Evolutionary conservation across 2,329 filamentous ascomycete genomes (phyloP), one percentile per base, ranked within the genome.

Genomic region (Ophiocordyceps sinensis): DNA sequence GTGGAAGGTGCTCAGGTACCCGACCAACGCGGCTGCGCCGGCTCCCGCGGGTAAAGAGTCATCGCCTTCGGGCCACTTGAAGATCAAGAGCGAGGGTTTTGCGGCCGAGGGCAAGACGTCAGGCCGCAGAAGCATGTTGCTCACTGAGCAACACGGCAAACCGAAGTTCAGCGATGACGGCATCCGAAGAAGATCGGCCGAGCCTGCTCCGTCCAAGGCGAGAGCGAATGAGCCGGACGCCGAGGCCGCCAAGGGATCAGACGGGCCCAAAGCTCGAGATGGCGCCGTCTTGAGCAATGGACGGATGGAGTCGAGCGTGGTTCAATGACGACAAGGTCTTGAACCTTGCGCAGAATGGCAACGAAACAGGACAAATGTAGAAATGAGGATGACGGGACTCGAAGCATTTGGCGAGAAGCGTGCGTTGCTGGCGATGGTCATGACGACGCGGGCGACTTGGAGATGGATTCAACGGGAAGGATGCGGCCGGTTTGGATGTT

Each of bases 1-100:
- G 19, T 77, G 73, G 74, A 66, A 63, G 39, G 61, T 62, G 5
- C 49, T 64, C 13, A 57, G 55, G 41, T 51, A 57, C 40, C 52
- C 54, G 13, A 50, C 47, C 1, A 53, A 45, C 29, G 48, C 51
- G 13, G 53, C 44, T 23, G 36, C 54, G 6, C 48, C 52, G 3
- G 48, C 47, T 9, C 11, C 37, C 14, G 15, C 17, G 23, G 34
- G 23, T 23, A 26, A 26, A 29, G 15, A 31, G n/a, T 39, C 37
- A 19, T 42, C 42, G 17, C 38, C 44, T 0, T 44, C 73, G 77
- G 48, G 63, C 66, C 23, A 26, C 23, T 26, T 5, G 23, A 48
- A 45, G 19, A 39, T 47, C 13, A 48, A 44, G 13, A 48, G 48
- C 10, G 47, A 52, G 5, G 47, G 44, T n/a, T 43, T 49, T 30